Evolutionary conservation across 1,284 basidiomycete genomes (phyloP).

Genomic region (Marasmius fiardii): DNA sequence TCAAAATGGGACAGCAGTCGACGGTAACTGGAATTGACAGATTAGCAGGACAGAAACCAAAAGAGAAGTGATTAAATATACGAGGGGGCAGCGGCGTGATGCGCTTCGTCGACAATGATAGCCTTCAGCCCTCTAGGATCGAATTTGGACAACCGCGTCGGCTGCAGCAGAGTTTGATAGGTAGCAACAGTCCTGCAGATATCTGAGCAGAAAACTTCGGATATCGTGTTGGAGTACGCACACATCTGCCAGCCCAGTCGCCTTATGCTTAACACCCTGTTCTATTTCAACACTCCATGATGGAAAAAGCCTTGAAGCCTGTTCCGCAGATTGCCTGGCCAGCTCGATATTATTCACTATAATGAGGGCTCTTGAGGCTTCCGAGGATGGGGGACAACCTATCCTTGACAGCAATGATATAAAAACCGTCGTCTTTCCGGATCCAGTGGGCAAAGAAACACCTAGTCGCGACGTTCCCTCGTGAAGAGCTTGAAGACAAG

Average conservation of each 20-base stretch:
- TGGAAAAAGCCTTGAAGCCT: constrained; percentile 69
- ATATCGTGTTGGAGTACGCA: constrained; percentile 33
- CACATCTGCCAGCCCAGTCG: constrained; percentile 85
- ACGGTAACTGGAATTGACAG: constrained; percentile 57
- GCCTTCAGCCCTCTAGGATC: constrained; percentile 71
- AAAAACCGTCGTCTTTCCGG: constrained; percentile 94
- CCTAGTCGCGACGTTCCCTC: constrained; percentile 74
- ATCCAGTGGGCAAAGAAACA: constrained; percentile 90
- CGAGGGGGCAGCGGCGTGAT: constrained; percentile 92
- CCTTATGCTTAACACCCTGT: constrained; percentile 76
- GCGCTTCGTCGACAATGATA: constrained; percentile 91
- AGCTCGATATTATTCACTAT: constrained; percentile 89
- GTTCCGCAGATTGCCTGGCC: constrained; percentile 82
- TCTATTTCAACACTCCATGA: constrained; percentile 87
- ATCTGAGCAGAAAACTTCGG: constrained; percentile 1
- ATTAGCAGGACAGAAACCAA: constrained; percentile 1
- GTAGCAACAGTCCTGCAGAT: constrained; percentile 80
- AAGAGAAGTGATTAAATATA: constrained; percentile 33
- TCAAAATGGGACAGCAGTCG: constrained; percentile 78
- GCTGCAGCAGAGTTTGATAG: constrained; percentile 81
- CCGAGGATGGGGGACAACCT: constrained; percentile 37
- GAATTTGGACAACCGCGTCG: constrained; percentile 77
- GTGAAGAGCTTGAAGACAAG: constrained; percentile 73
- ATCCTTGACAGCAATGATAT: constrained; percentile 73
- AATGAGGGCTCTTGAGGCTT: constrained; percentile 65